Base-by-base conservation (phyloP, 2,329 filamentous ascomycete species). In the Penicillium rolfsii region DNA sequence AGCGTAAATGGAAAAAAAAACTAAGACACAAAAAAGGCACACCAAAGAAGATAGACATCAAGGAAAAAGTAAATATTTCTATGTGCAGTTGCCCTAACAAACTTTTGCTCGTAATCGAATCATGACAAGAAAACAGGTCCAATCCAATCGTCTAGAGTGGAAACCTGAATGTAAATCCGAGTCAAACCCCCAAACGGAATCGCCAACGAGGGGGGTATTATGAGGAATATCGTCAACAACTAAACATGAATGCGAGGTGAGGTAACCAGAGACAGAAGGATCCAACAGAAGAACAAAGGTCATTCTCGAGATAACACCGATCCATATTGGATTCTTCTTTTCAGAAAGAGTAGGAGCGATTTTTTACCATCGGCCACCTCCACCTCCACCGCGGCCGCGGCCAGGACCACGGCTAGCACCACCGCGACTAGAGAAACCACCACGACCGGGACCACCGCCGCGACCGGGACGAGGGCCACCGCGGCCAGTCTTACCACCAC, bases 21-120 rank as follows among this genome's bases (percentile, higher is more conserved):
- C 19, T 19, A 6, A 33, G 8, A 11, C 30, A 33, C 11, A 33
- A 8, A 8, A 33, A 33, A 33, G 30, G 19, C 19, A 22, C 1
- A 22, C 19, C 19, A 22, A 36, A 16, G 4, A 35, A 35, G 11
- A 36, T 36, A 36, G 24, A 43, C 40, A 48, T 12, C 3, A 45
- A 30, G 14, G 16, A 52, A 41, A 33, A 52, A 43, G 19, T 38
- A 41, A 22, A 35, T 40, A 61, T 65, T 63, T 65, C 63, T 65
- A 65, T 65, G 63, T 65, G 63, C 63, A 65, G 54, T 59, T 58
- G 56, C 57, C 61, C 56, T 63, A 63, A 65, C 59, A 63, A 63
- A 63, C 58, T 65, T 65, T 65, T 65, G 58, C 61, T 61, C 63
- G 61, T 65, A 61, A 58, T 52, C 35, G 38, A 61, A 65, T 63